A percentile compares a stretch with the other conserved stretches of the same genome.
phyloP scores from a whole-genome alignment of 441 rosid genomes.

The Francoa sonchifolia region DNA sequence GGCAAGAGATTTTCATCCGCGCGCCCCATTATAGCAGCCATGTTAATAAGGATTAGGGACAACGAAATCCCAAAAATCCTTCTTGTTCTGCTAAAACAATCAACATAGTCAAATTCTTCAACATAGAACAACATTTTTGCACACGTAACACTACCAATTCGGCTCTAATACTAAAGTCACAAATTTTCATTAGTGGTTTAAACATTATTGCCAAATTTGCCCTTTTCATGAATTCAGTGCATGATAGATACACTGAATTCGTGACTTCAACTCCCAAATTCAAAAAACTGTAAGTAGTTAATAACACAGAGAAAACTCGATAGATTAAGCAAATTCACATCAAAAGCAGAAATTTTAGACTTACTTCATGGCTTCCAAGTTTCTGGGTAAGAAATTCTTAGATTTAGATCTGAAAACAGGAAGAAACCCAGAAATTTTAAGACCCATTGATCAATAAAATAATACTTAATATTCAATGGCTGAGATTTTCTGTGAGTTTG shows the following conservation, averaged over 20 bases:
- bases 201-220: too few relatives aligned
- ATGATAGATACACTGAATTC: too few relatives aligned
- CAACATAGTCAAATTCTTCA: background rate
- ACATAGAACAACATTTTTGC: background rate
- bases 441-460: conserved; percentile 29
- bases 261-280: too few relatives aligned
- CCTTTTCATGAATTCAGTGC: too few relatives aligned
- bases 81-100: conserved; percentile 39
- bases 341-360: conserved; percentile 13
- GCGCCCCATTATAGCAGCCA: conserved; percentile 90
- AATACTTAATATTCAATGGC: too few relatives aligned
- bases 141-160: too few relatives aligned
- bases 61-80: conserved; percentile 69
- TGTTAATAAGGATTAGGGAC: conserved; percentile 69
- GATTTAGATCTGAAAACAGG: conserved; percentile 21
- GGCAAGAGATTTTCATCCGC: conserved; percentile 95
- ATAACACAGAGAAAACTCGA: background rate
- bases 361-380: conserved; percentile 42
- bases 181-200: too few relatives aligned
- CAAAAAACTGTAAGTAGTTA: too few relatives aligned
- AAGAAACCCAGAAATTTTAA: conserved; percentile 16
- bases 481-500: too few relatives aligned
- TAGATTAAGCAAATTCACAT: background rate
- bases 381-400: conserved; percentile 24
- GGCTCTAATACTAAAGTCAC: too few relatives aligned